These are phyloP conservation scores for Penicillium salamii DNA, from an alignment of 495 filamentous ascomycete species.

Conservation along the genomic window DNA sequence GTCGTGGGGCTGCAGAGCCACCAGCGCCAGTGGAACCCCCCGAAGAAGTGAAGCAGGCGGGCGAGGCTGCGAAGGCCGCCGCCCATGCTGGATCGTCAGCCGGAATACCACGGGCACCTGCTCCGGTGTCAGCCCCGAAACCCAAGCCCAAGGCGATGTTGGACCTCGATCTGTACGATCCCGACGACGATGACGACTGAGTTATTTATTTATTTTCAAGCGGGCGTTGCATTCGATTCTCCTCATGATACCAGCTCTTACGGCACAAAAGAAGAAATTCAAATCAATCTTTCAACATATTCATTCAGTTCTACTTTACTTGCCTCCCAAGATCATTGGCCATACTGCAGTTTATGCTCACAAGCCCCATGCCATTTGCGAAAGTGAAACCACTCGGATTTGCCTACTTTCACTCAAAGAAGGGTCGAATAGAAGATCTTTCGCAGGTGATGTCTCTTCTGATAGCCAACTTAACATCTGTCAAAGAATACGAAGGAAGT, in stretches of 20 bases:
- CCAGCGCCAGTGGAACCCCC: conserved; percentile 16
- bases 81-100: conserved; percentile 34
- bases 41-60: conserved; percentile 24
- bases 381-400: too few relatives aligned
- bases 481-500: too few relatives aligned
- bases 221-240: conserved; percentile 6
- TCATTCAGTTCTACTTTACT: neutral
- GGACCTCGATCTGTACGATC: conserved; percentile 47
- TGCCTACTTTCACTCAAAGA: too few relatives aligned
- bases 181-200: conserved; percentile 45
- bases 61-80: conserved; percentile 38
- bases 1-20: conserved; percentile 30
- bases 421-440: too few relatives aligned
- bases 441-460: too few relatives aligned
- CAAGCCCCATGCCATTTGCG: too few relatives aligned
- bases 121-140: conserved; percentile 28
- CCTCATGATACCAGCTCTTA: conserved; percentile 20
- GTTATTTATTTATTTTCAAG: conserved; percentile 11
- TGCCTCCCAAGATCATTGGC: too few relatives aligned
- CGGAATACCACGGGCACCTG: conserved; percentile 13
- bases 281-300: neutral
- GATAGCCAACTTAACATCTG: too few relatives aligned
- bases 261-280: neutral
- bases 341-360: conserved; percentile 55
- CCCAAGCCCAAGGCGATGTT: conserved; percentile 40